Evolutionary conservation across 2,329 filamentous ascomycete species (phyloP), one percentile per base, ranked within the genome.

Genomic region (Xylaria sp.): DNA sequence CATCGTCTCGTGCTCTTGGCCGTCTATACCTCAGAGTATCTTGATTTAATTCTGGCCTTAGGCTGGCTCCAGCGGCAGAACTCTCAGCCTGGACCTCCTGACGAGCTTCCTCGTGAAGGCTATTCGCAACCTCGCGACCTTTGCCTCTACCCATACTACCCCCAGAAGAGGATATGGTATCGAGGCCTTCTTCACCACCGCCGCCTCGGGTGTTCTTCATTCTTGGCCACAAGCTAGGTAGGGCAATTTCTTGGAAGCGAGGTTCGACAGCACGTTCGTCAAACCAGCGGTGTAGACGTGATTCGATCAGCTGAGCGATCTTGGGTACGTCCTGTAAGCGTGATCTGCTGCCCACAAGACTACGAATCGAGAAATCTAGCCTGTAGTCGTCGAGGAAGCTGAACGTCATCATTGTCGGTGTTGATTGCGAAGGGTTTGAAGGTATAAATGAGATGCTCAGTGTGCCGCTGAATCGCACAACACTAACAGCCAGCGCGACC

Each of bases 401-500:
- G 77, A 99, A 98, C 0, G 92, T 92, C 76, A 99, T 90, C 74
- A 93, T 96, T 2, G 95, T 97, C 3, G 91, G 91, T 2, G 87
- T 91, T 23, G 87, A 84, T 69, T 89, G 85, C 12, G 84, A 84
- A 0, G 87, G 84, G 70, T 88, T 89, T 70, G 87, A 86, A 0
- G 95, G 95, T 62, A 96, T 92, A 73, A 98, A 96, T 0, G 92
- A 96, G 46, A 98, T 91, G 46, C 92, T 96, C 17, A 99, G 80
- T 0, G 95, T 99, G 43, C 95, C 95, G 50, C 93, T 97, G 77
- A 99, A 99, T 14, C 95, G 86, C 15, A 97, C 92, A 15, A 99
- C 91, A 15, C 90, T 95, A 12, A 99, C 94, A 0, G 94, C 90
- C 35, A 99, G 81, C 0, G 94, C 95, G 17, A 99, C 94, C 2